Evolutionary conservation across 192 early-diverging fungal genomes (phyloP).

Genomic region (Coemansia aciculifera): DNA sequence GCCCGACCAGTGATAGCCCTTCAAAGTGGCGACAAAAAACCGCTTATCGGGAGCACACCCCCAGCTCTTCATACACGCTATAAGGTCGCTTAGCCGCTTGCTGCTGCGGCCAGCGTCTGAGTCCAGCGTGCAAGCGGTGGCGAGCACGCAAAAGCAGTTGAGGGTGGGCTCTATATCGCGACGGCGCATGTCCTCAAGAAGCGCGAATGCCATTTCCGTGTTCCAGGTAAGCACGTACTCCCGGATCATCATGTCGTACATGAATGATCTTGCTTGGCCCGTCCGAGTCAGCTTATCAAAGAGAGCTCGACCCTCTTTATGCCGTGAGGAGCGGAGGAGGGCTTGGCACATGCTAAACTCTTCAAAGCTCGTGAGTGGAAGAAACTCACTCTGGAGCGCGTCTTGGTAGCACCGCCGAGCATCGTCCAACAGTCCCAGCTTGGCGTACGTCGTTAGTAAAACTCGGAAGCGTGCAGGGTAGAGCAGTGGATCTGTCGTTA

Average conservation of each 20-base stretch:
- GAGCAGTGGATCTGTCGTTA: constrained; percentile 8
- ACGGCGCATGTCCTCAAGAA: constrained; percentile 27
- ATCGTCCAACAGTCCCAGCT: constrained; percentile 34
- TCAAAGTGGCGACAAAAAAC: constrained; percentile 33
- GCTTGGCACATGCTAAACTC: constrained; percentile 44
- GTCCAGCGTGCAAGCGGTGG: constrained; percentile 20
- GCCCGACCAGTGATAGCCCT: constrained; percentile 30
- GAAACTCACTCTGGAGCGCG: not conserved
- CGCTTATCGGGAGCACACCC: constrained; percentile 6
- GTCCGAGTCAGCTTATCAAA: constrained; percentile 26
- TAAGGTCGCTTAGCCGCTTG: constrained; percentile 16
- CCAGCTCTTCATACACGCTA: constrained; percentile 40
- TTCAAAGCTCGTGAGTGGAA: not conserved
- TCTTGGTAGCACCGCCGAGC: constrained; percentile 29
- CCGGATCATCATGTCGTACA: constrained; percentile 22
- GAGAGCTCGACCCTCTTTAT: constrained; percentile 34
- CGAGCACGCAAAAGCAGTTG: constrained; percentile 15
- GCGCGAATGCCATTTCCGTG: constrained; percentile 23
- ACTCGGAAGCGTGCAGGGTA: constrained; percentile 1
- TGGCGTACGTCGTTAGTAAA: constrained; percentile 31
- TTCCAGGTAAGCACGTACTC: constrained; percentile 33
- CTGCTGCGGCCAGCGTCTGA: constrained; percentile 11
- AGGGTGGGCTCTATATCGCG: not conserved
- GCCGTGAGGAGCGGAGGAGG: constrained; percentile 24
- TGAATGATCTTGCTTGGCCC: constrained; percentile 10